Conservation (phyloP, 768 basidiomycete species). For the Tricholoma flavovirens region DNA sequence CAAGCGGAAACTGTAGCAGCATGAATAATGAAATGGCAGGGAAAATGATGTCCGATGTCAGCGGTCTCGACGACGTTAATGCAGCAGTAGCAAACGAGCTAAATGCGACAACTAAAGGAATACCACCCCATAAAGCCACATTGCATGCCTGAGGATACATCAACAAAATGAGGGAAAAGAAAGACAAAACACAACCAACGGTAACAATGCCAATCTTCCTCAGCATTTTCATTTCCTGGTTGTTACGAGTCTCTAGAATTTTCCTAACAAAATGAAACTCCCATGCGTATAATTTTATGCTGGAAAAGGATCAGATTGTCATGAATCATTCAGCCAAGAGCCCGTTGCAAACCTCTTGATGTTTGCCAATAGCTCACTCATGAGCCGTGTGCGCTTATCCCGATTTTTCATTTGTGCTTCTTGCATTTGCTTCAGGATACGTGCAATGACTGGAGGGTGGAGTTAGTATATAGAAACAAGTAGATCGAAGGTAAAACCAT, state of each 20-base stretch:
- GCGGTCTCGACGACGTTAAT: conserved; percentile 49
- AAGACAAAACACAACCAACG: conserved; percentile 32
- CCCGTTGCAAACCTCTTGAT: conserved; percentile 60
- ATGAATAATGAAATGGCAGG: conserved; percentile 91
- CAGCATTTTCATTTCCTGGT: conserved; percentile 77
- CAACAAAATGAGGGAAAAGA: not conserved
- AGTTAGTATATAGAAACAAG: not conserved
- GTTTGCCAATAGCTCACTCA: conserved; percentile 91
- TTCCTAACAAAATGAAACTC: conserved; percentile 84
- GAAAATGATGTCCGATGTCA: conserved; percentile 92
- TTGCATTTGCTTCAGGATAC: conserved; percentile 69
- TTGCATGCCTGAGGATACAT: conserved; percentile 43
- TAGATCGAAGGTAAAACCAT: conserved; percentile 9
- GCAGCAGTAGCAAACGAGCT: conserved; percentile 78
- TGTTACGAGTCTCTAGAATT: conserved; percentile 75
- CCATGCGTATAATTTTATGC: conserved; percentile 93
- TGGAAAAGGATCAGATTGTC: conserved; percentile 19
- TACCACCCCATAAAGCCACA: conserved; percentile 59
- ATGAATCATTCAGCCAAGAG: not conserved
- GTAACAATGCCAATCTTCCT: conserved; percentile 75
- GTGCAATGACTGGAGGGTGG: conserved; percentile 46
- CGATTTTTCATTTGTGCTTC: conserved; percentile 91
- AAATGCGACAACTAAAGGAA: conserved; percentile 73
- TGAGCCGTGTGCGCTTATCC: conserved; percentile 75
- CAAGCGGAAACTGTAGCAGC: conserved; percentile 81